These are phyloP conservation scores for Neurospora africana DNA, from an alignment of 495 filamentous ascomycete genomes.

Conservation along the genomic window DNA sequence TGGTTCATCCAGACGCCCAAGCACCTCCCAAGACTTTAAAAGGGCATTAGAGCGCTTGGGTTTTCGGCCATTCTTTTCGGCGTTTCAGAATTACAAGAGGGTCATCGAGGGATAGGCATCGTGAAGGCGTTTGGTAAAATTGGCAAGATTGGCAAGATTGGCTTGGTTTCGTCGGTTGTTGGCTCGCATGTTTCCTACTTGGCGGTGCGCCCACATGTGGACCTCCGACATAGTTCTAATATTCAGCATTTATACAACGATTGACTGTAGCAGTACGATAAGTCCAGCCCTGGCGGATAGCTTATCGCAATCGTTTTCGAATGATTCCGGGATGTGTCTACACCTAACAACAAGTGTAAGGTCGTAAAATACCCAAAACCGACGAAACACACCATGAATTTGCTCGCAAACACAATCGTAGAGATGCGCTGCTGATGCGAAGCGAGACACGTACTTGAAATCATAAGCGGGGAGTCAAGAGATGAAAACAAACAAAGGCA, in stretches of 20 bases:
- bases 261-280: background rate
- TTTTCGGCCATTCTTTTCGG: background rate
- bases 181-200: background rate
- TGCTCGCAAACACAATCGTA: background rate
- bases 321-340: background rate
- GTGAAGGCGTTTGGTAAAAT: background rate
- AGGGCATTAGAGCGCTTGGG: background rate
- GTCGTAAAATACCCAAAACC: background rate
- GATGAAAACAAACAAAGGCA: background rate
- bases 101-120: background rate
- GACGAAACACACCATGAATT: background rate
- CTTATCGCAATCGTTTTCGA: background rate
- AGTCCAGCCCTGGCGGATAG: background rate
- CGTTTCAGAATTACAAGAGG: background rate
- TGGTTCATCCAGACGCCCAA: background rate
- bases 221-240: background rate
- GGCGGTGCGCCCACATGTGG: background rate
- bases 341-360: background rate
- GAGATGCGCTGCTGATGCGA: background rate
- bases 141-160: background rate
- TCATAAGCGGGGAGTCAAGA: background rate
- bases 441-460: background rate
- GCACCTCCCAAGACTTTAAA: background rate
- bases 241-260: background rate
- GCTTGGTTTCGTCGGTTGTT: background rate